Evolutionary conservation across 805 yeast species (phyloP), one percentile per base, ranked within the genome.

Genomic region (Teunomyces atbi): DNA sequence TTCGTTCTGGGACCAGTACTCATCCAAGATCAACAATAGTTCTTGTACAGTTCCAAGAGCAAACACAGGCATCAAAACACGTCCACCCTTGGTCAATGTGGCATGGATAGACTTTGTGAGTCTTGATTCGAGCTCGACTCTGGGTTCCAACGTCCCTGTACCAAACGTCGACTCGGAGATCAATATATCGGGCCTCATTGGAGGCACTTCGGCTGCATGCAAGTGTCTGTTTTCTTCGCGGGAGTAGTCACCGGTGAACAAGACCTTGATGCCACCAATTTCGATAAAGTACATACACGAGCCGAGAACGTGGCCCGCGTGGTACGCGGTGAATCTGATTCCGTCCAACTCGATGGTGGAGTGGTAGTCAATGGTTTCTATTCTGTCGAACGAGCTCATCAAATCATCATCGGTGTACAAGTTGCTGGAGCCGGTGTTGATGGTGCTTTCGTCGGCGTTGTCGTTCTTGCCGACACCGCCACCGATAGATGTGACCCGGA

Each of bases 281-380:
- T 94, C 99, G 41, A 94, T 81, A 54, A 94, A 83, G 65, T 84
- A 94, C 98, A 94, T 94, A 10, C 98, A 97, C 8, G 99, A 98
- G 45, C 99, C 99, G 37, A 94, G 73, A 10, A 94, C 99, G 75
- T 94, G 99, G n/a, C 99, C 99, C 6, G 99, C 99, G 69, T 92
- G 99, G 65, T 86, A 94, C 1, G 99, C 99, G 1, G 99, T 94
- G 71, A 94, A 92, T 60, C 94, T 77, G 46, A 94, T 84, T 44
- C 99, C 99, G 48, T 88, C 95, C 29, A 91, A 87, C 57, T 94
- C 98, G 53, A 89, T 79, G 0, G 99, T 94, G 4, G 97, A 89
- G 65, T 94, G 98, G 65, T 86, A 94, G 64, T 94, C 99, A 19
- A 94, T 81, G 1, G 98, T 89, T 64, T 94, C 98, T 41, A 94